Conservation (phyloP, 805 yeast species). For the Yamadazyma nakazawae region DNA sequence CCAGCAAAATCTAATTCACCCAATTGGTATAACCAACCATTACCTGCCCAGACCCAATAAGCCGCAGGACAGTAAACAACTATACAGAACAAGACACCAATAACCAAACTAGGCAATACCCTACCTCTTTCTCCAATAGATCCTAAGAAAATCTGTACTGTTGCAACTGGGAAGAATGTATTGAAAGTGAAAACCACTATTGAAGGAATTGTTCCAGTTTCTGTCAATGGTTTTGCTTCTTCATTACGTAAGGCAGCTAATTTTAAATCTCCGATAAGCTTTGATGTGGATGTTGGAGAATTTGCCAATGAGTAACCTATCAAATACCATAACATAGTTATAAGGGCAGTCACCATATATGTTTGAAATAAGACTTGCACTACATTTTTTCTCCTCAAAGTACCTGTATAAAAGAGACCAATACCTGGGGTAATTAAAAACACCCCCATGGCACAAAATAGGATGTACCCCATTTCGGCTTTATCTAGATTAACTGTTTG, state of each 20-base stretch:
- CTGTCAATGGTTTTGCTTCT: slow-evolving; percentile 37
- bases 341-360: slow-evolving; percentile 37
- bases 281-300: slow-evolving; percentile 29
- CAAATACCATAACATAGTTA: slow-evolving; percentile 44
- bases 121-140: slow-evolving; percentile 43
- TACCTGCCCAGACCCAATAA: slow-evolving; percentile 45
- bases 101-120: slow-evolving; percentile 38
- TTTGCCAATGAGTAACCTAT: slow-evolving; percentile 44
- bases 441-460: slow-evolving; percentile 48
- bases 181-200: slow-evolving; percentile 44
- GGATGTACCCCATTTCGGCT: slow-evolving; percentile 49
- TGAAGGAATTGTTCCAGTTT: slow-evolving; percentile 49
- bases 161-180: slow-evolving; percentile 46
- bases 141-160: slow-evolving; percentile 47
- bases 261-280: slow-evolving; percentile 32
- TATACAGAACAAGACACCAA: slow-evolving; percentile 39
- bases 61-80: slow-evolving; percentile 47
- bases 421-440: slow-evolving; percentile 47
- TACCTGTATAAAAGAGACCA: slow-evolving; percentile 45
- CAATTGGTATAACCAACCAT: slow-evolving; percentile 42
- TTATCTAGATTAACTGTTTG: slow-evolving; percentile 28
- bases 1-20: slow-evolving; percentile 50
- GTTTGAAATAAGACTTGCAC: slow-evolving; percentile 45
- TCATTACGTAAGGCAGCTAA: slow-evolving; percentile 39
- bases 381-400: slow-evolving; percentile 38